These are phyloP conservation scores for Polytrichum commune DNA, from an alignment of 225 moss, liverwort and hornwort species.

Conservation along the genomic window DNA sequence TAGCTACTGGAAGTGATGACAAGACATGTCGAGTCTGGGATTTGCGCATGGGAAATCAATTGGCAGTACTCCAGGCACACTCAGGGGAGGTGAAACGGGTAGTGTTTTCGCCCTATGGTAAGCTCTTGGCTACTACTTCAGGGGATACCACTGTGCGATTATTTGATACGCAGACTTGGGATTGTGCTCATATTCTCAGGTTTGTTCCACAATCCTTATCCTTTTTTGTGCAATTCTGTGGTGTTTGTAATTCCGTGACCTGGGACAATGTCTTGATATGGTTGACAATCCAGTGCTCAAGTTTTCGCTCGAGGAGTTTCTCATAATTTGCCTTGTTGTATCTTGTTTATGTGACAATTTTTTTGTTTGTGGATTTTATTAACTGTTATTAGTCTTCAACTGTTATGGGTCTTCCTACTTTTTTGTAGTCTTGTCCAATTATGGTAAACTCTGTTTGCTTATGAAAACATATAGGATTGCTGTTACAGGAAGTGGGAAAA, in stretches of 20 bases:
- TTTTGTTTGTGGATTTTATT: no score
- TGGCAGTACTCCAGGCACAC: constrained; percentile 77
- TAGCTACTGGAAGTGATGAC: constrained; percentile 98
- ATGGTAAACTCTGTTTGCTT: no score
- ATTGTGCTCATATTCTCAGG: constrained; percentile 83
- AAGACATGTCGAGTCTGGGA: constrained; percentile 99
- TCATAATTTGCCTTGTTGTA: no score
- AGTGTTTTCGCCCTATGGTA: constrained; percentile 91
- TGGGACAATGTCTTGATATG: no score
- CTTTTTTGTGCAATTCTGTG: not conserved
- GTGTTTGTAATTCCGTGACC: not conserved
- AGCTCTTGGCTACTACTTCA: constrained; percentile 90
- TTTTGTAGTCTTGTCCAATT: no score
- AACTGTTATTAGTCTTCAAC: no score
- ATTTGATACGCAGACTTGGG: constrained; percentile 84
- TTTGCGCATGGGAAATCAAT: constrained; percentile 82
- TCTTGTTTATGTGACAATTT: no score
- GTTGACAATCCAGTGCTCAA: no score
- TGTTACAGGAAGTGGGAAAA: no score
- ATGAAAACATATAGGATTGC: no score
- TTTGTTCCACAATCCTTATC: constrained; percentile 11
- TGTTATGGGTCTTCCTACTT: no score
- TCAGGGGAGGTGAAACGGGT: constrained; percentile 97
- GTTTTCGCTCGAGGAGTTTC: no score
- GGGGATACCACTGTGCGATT: constrained; percentile 95